Percentiles rank a stretch among this genome's conserved stretches.
These are phyloP conservation scores for Beauveria caledonica DNA, from an alignment of 2,329 filamentous ascomycete genomes.

Conservation along the genomic window DNA sequence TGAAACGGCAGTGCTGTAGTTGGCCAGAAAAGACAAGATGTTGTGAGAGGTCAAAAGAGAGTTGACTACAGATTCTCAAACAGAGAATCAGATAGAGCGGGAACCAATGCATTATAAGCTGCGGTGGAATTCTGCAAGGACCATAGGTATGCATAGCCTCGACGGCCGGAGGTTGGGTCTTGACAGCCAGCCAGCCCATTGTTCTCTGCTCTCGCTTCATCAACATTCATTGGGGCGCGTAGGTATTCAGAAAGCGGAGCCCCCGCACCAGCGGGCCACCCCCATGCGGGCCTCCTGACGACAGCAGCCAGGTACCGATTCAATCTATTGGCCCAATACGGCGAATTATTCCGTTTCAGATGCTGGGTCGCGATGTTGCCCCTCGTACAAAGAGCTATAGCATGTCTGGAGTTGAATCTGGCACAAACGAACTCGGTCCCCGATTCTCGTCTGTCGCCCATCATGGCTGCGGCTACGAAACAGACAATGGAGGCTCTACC, in stretches of 20 bases:
- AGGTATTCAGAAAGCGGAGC: constrained; percentile 5
- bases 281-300: constrained; percentile 3
- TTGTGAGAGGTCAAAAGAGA: not conserved
- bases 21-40: not conserved
- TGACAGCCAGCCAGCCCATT: not conserved
- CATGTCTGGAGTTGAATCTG: not conserved
- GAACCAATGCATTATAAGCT: not conserved
- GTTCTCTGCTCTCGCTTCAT: constrained; percentile 3
- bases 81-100: not conserved
- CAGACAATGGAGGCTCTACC: not conserved
- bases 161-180: not conserved
- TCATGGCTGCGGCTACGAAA: not conserved
- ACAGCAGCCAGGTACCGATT: not conserved
- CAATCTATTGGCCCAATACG: constrained; percentile 4
- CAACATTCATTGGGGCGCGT: not conserved
- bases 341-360: constrained; percentile 1
- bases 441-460: not conserved
- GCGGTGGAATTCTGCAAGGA: not conserved
- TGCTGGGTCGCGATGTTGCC: not conserved
- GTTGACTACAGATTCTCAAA: not conserved
- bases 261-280: constrained; percentile 1
- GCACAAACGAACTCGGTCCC: not conserved
- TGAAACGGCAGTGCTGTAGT: not conserved
- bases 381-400: not conserved
- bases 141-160: not conserved